Evolutionary conservation across 1,284 basidiomycete species (phyloP).

Genomic region (Tausonia pullulans): DNA sequence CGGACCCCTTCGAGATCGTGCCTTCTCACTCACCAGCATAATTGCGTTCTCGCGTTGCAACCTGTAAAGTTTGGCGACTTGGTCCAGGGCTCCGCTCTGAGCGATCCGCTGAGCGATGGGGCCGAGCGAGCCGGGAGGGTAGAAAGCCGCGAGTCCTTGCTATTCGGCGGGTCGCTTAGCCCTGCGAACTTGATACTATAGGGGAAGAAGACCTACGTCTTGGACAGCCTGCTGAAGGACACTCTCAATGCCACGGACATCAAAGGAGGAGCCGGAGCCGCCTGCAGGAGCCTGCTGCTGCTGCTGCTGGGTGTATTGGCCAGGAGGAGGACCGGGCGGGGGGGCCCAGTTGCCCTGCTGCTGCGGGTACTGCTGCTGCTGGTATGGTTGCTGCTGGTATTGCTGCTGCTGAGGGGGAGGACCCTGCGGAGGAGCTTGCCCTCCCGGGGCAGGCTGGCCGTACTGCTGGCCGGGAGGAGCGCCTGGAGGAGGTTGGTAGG

Average conservation of each 20-base stretch:
- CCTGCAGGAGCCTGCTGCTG: not conserved
- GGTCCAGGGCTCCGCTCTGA: slow-evolving; percentile 31
- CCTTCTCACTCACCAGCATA: too few relatives aligned
- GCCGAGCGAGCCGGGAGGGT: slow-evolving; percentile 36
- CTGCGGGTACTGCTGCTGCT: too few relatives aligned
- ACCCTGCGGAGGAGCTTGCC: slow-evolving; percentile 17
- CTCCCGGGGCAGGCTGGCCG: not conserved
- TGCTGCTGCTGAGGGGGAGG: slow-evolving; percentile 17
- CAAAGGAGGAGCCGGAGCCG: not conserved
- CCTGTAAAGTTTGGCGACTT: slow-evolving; percentile 24
- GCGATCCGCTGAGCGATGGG: slow-evolving; percentile 36
- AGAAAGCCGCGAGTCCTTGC: slow-evolving; percentile 39
- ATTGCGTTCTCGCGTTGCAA: too few relatives aligned
- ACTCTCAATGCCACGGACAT: slow-evolving; percentile 1
- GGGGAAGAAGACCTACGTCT: slow-evolving; percentile 17
- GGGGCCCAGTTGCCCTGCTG: not conserved
- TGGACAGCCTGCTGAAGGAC: slow-evolving; percentile 12
- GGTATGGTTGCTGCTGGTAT: not conserved
- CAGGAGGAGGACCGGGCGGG: slow-evolving; percentile 10
- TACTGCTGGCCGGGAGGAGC: slow-evolving; percentile 13
- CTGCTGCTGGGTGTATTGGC: not conserved
- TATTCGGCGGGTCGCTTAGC: slow-evolving; percentile 20
- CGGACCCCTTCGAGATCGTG: too few relatives aligned
- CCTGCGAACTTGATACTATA: slow-evolving; percentile 16
- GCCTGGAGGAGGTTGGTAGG: slow-evolving; percentile 12